phyloP scores from a whole-genome alignment of 139 green algal genomes.

The Volvox reticuliferus region DNA sequence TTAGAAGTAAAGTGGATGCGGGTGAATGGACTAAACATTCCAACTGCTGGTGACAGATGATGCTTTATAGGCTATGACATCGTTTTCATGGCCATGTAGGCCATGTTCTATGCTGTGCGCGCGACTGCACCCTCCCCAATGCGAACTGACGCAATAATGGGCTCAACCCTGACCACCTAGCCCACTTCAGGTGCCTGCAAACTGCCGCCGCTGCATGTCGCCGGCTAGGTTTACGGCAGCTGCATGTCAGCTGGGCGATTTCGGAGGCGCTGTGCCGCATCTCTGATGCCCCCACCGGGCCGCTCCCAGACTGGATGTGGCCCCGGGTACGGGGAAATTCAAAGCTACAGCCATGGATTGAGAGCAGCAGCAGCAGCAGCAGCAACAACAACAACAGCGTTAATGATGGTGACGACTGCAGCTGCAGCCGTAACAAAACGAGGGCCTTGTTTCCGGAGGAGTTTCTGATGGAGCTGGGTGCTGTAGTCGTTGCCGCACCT shows the following conservation, averaged over 20 bases:
- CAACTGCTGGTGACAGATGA: no score
- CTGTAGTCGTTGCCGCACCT: not conserved
- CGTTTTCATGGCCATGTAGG: no score
- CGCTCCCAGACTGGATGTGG: constrained; percentile 28
- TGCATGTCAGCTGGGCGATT: constrained; percentile 21
- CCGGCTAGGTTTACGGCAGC: not conserved
- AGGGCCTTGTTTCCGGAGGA: not conserved
- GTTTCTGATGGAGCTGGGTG: constrained; percentile 19
- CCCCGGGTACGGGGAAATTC: not conserved
- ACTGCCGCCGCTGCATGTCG: constrained; percentile 3
- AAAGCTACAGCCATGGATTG: not conserved
- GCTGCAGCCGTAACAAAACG: not conserved
- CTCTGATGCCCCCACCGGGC: not conserved
- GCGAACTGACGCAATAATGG: no score
- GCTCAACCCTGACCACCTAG: no score
- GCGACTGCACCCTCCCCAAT: no score
- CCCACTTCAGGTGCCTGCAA: constrained; percentile 22
- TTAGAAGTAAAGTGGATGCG: no score
- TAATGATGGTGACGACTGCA: no score
- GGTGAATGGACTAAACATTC: no score
- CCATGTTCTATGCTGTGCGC: no score
- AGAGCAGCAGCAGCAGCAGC: not conserved
- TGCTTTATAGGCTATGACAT: no score
- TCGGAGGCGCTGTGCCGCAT: constrained; percentile 26
- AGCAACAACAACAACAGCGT: not conserved